Percentiles rank a stretch among this genome's conserved stretches.
Conservation (phyloP, 108 stramenopile genomes). For the Nitzschia palea region DNA sequence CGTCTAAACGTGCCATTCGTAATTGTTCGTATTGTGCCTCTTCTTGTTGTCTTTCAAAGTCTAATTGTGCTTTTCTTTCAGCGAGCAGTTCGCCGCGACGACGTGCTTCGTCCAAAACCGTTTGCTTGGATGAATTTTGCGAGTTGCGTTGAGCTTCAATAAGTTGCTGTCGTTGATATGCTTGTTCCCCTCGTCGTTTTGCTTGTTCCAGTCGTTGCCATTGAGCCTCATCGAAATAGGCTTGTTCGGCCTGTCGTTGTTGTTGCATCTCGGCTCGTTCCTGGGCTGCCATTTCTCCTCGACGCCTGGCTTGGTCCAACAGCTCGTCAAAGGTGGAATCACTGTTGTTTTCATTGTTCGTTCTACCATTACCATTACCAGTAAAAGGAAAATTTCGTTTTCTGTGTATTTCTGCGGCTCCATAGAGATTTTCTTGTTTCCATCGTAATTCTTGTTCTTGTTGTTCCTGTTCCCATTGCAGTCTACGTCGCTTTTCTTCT, state of each 20-base stretch:
- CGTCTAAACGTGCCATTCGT: too few species aligned
- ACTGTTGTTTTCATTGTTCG: too few species aligned
- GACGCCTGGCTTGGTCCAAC: neutral
- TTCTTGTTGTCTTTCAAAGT: too few species aligned
- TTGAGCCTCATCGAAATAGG: neutral
- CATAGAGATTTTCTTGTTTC: neutral
- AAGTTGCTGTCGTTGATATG: neutral
- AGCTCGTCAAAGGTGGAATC: neutral
- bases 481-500: neutral
- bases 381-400: too few species aligned
- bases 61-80: neutral
- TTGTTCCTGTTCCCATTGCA: neutral
- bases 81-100: neutral
- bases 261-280: neutral
- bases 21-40: too few species aligned
- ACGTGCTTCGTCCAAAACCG: neutral
- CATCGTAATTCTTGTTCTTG: neutral
- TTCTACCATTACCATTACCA: too few species aligned
- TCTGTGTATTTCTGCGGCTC: too few species aligned
- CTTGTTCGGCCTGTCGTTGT: neutral
- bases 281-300: neutral
- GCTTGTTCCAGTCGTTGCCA: neutral
- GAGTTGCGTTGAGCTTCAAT: neutral
- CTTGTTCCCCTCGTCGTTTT: too few species aligned
- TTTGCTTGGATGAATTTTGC: neutral